Evolutionary conservation across 495 filamentous ascomycete genomes (phyloP), one percentile per base, ranked within the genome.

Genomic region (Oidiodendron maius): DNA sequence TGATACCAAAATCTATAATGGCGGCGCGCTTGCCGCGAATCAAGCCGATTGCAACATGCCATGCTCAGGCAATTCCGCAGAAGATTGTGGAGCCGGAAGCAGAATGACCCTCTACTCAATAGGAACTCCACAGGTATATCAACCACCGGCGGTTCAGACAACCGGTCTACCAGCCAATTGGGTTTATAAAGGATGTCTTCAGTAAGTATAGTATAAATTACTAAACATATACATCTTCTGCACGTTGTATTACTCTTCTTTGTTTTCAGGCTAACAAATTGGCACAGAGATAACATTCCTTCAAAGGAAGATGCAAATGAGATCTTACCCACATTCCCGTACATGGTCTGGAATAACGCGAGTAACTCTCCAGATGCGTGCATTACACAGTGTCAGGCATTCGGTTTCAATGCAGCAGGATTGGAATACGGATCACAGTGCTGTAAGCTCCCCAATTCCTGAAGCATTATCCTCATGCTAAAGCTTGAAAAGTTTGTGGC

Each of bases 41-140:
- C 78, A 84, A 40, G 50, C 58, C 10, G 71, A 78, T 44, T 81
- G 77, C 56, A 76, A 63, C 52, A 70, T 71, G 59, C 54, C 66
- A 18, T 82, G 78, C 61, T 44, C 54, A 30, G 72, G 71, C 17
- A 59, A 71, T 21, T 38, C 50, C 4, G 56, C 37, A 36, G 54
- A 72, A 52, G 65, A 63, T 41, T 75, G 72, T 48, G 76, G 76
- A 40, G 69, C 61, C 17, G 67, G 67, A 2, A 69, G 71, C 49
- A 64, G 77, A 9, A 56, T 81, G 43, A 75, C 72, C 17, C 62
- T 80, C 40, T 83, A 77, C 45, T 57, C 61, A 1, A 64, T 58
- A 39, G 58, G 50, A 30, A 49, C 22, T 26, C 23, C 30, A 15
- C 24, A 22, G 6, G 46, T 39, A 1, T 49, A 45, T 26, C 18